A percentile compares a stretch with the other conserved stretches of the same genome.
Evolutionary conservation across 192 early-diverging fungal genomes (phyloP).

Genomic region (Gamsiella multidivaricata): DNA sequence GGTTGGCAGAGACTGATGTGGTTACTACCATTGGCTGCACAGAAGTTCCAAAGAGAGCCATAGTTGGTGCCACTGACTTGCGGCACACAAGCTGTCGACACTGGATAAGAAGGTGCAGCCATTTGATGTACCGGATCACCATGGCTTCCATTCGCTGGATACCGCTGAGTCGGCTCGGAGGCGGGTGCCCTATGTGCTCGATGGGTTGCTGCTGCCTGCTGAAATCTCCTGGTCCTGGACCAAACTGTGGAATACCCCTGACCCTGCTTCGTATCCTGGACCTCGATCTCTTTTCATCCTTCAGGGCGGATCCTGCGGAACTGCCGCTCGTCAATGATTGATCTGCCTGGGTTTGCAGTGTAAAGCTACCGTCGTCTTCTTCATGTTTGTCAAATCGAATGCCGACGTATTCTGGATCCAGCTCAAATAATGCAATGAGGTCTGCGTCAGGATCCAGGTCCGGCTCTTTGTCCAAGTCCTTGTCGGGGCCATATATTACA

Average conservation of each 20-base stretch:
- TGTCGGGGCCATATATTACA: conserved; percentile 39
- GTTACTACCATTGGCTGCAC: background rate
- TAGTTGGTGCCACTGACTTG: conserved; percentile 7
- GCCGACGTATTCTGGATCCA: conserved; percentile 28
- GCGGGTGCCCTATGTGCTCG: background rate
- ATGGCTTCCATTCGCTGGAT: conserved; percentile 32
- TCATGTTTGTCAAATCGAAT: background rate
- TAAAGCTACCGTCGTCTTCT: background rate
- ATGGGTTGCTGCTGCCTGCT: background rate
- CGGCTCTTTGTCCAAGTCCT: conserved; percentile 25
- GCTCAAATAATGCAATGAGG: conserved; percentile 15
- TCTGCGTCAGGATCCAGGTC: conserved; percentile 32
- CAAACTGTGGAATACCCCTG: conserved; percentile 15
- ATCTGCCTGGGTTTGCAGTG: background rate
- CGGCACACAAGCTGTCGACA: conserved; percentile 34
- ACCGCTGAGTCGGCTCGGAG: background rate
- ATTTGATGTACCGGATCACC: conserved; percentile 51
- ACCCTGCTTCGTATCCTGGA: conserved; percentile 22
- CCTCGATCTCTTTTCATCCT: conserved; percentile 3
- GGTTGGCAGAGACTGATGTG: background rate
- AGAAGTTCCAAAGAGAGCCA: background rate
- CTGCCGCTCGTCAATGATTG: background rate
- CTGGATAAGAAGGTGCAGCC: conserved; percentile 50
- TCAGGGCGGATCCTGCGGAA: conserved; percentile 1
- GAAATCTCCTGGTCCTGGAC: background rate